Base-by-base conservation (phyloP, 169 alveolate genomes). In the Eimeria acervulina region DNA sequence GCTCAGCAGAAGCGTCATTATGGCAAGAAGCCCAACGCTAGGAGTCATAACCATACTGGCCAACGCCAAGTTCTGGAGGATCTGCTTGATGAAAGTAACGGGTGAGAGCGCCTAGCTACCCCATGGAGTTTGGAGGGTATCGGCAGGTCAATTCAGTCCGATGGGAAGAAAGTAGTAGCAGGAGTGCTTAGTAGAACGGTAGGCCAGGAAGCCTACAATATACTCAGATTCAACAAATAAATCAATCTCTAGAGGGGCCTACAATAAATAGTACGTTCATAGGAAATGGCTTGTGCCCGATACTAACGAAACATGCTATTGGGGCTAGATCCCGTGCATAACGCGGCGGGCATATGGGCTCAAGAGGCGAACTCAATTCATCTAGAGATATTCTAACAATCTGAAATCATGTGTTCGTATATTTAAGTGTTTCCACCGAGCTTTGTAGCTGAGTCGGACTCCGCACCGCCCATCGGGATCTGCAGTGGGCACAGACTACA, bases 111-210 rank as follows among this genome's bases (percentile, higher is more conserved):
- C 83, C 51, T 19, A 72, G 51, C 52, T 72, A 72, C 17, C 52
- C 2, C 47, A 72, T 72, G 47, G 51, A 33, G 31, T 1, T 12
- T 15, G 44, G 80, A 8, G 80, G 83, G 83, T 36, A 36, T 13
- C 51, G 51, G 31, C 52, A 33, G 83, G 83, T 72, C 52, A 72
- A 72, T 31, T 31, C 6, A n/a, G 88, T 78, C 88, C 66, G 88
- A 40, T 78, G 88, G 88, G 88, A 38, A 78, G 66, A n/a, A 78
- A 36, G 51, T 31, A n/a, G 47, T 19, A 15, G n/a, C 83, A 36
- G 10, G 47, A 31, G 51, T 19, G 51, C 2, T 51, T n/a, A 17
- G 52, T 72, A 21, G 17, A 4, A 33, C 51, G 12, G 28, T 36
- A 36, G 52, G 80, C n/a, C 31, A 36, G 40, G 52, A 21, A 19